Conservation (phyloP, 2,329 filamentous ascomycete species). For the Diplocarpon rosae region DNA sequence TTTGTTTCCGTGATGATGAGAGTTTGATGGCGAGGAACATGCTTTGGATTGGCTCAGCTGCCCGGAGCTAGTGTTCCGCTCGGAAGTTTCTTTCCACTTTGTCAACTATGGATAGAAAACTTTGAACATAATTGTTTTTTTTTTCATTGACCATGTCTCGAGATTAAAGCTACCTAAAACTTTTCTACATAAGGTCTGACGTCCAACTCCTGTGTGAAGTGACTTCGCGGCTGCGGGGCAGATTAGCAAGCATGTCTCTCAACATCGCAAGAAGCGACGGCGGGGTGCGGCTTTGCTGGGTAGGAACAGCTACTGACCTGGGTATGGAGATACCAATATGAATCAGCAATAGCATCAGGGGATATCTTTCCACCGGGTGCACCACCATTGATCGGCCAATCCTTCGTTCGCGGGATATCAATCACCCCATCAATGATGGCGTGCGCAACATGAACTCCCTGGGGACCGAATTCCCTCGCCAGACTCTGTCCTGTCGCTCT, state of each 20-base stretch:
- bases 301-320: slow-evolving; percentile 26
- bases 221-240: slow-evolving; percentile 49
- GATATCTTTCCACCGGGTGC: slow-evolving; percentile 53
- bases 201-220: slow-evolving; percentile 75
- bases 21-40: slow-evolving; percentile 72
- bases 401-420: slow-evolving; percentile 62
- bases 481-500: slow-evolving; percentile 65
- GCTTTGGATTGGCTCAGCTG: background rate
- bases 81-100: background rate
- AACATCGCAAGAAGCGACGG: too few species aligned
- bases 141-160: background rate
- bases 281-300: too few species aligned
- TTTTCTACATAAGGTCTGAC: slow-evolving; percentile 74
- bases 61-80: background rate
- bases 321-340: slow-evolving; percentile 67
- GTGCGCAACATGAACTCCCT: slow-evolving; percentile 76
- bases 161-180: slow-evolving; percentile 30
- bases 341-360: slow-evolving; percentile 72
- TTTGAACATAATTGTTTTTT: background rate
- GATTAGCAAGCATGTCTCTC: too few species aligned
- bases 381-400: slow-evolving; percentile 33
- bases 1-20: slow-evolving; percentile 50
- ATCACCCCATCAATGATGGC: slow-evolving; percentile 78
- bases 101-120: background rate
- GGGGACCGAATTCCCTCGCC: slow-evolving; percentile 72